Base-by-base conservation (phyloP, 1,139 yeast species). In the Candida smagusa region DNA sequence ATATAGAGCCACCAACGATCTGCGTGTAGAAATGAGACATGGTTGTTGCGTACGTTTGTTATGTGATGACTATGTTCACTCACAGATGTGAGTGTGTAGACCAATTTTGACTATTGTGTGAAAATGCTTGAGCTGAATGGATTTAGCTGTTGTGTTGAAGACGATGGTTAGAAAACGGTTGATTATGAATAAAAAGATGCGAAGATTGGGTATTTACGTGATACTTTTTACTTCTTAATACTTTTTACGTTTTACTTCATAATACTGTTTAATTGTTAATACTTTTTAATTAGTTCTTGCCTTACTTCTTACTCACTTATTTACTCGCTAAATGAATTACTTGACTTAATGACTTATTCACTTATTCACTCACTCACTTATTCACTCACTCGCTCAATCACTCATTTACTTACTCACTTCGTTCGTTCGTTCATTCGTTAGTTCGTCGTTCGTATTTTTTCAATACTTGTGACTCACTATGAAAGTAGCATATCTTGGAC, bases 401-500 rank as follows among this genome's bases (percentile, higher is more conserved):
- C 27, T 24, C 27, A 24, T 22, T n/a, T n/a, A n/a, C n/a, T n/a
- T n/a, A n/a, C n/a, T n/a, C n/a, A n/a, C n/a, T n/a, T n/a, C n/a
- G n/a, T n/a, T n/a, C n/a, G n/a, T n/a, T n/a, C n/a, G n/a, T n/a
- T n/a, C n/a, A n/a, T n/a, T n/a, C n/a, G n/a, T n/a, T n/a, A n/a
- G n/a, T n/a, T n/a, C n/a, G n/a, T n/a, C n/a, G n/a, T n/a, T n/a
- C n/a, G n/a, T n/a, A n/a, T n/a, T n/a, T n/a, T n/a, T n/a, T n/a
- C n/a, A n/a, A n/a, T n/a, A n/a, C n/a, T n/a, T n/a, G 19, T 24
- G 27, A 8, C 11, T 26, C 6, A 40, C 37, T 40, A 30, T 52
- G 12, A 66, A 61, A 42, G 83, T 86, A 7, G 88, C 88, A 5
- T 90, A 77, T 53, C 60, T 90, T 36, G 97, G 97, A 0, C 97